Evolutionary conservation across 257 asterid genomes (phyloP), one percentile per base, ranked within the genome.

Genomic region (Solanum verrucosum): DNA sequence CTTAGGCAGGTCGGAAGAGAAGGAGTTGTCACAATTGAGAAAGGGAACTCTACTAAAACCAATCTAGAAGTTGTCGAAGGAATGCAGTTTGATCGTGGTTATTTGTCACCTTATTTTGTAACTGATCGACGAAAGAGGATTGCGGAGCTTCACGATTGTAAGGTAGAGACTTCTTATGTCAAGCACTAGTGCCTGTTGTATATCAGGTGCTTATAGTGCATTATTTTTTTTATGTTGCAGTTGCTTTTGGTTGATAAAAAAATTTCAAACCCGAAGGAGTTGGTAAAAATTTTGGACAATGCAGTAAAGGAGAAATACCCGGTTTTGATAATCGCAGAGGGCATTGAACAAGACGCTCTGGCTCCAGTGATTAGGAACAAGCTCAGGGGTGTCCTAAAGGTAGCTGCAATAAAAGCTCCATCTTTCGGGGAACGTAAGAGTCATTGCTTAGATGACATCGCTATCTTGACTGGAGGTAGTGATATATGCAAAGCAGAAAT

Each of bases 31-130:
- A 92, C 95, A 49, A 93, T 94, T 73, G 94, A 93, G 90, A 94
- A 95, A 90, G 98, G 98, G 31, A 96, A 95, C 89, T 92, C 92
- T 73, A 89, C 94, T 18, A 93, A 92, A 79, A 93, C 82, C 90
- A 92, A 81, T 78, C 90, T 96, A 18, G 95, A 89, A 85, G 90
- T 94, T 21, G 99, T 94, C 34, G 94, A 96, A 89, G 98, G 98
- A 86, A 96, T 96, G 99, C 94, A 95, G 87, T 96, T 96, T 78
- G 97, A 96, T 87, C 98, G 98, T 4, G 98, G 99, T 5, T 95
- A 94, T 90, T 84, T 96, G 81, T 96, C 99, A 91, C 97, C 95
- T 16, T 95, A 94, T 90, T 96, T 95, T 33, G 98, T 95, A 88
- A 95, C 98, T 72, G 98, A 96, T 89, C 86, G 98, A 35, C 90